A percentile compares a stretch with the other conserved stretches of the same genome.
Conservation (phyloP, 345 rosid species). For the Melastoma malabathricum region DNA sequence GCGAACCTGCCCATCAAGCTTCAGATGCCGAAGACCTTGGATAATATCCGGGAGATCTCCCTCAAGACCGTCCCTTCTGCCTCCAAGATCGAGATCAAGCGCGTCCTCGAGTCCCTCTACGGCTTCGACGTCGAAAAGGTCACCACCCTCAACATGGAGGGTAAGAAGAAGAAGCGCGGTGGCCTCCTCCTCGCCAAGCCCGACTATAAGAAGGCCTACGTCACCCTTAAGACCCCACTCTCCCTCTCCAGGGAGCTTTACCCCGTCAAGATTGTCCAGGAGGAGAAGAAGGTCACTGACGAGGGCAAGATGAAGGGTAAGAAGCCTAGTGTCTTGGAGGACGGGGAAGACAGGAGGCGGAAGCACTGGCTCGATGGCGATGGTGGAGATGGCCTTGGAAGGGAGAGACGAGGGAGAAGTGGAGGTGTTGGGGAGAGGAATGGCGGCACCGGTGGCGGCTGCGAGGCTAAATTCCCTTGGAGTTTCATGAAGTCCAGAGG, state of each 20-base stretch:
- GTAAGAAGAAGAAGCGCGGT: constrained; percentile 80
- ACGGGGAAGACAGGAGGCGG: constrained; percentile 42
- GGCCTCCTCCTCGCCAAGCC: constrained; percentile 66
- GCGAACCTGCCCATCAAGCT: constrained; percentile 82
- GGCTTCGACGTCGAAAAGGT: constrained; percentile 84
- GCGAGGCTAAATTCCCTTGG: constrained; percentile 53
- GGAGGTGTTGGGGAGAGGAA: background rate
- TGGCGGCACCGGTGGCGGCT: background rate
- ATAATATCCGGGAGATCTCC: constrained; percentile 58
- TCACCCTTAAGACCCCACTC: constrained; percentile 46
- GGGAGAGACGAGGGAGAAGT: constrained; percentile 4
- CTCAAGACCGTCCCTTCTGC: constrained; percentile 79
- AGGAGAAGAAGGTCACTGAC: constrained; percentile 40
- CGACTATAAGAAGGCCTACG: constrained; percentile 88
- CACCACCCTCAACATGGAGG: constrained; percentile 86
- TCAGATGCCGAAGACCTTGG: constrained; percentile 44
- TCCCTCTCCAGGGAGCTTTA: constrained; percentile 54
- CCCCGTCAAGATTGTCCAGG: constrained; percentile 42
- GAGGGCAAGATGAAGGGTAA: constrained; percentile 33
- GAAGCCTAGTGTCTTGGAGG: constrained; percentile 52
- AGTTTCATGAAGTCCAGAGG: constrained; percentile 38
- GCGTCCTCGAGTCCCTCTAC: constrained; percentile 80
- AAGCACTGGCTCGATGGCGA: constrained; percentile 71
- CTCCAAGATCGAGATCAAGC: constrained; percentile 89
- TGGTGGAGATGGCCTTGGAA: constrained; percentile 11